Evolutionary conservation across 2,329 filamentous ascomycete genomes (phyloP).

Genomic region (Penicillium sp.): DNA sequence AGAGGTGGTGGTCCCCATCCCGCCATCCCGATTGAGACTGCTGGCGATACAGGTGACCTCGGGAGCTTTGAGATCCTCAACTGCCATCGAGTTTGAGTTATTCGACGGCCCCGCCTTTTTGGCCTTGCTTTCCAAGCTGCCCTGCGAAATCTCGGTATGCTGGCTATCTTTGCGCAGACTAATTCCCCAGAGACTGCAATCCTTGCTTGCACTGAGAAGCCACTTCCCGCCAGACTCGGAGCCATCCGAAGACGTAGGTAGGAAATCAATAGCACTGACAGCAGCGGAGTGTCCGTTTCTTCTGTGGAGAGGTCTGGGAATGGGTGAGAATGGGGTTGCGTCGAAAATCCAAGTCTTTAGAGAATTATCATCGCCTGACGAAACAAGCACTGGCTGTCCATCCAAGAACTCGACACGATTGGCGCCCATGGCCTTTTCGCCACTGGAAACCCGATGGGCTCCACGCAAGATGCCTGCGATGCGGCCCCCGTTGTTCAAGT

Average conservation of each 20-base stretch:
- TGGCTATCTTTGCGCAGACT: constrained; percentile 93
- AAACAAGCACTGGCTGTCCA: constrained; percentile 86
- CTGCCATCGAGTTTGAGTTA: constrained; percentile 11
- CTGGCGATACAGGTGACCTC: constrained; percentile 90
- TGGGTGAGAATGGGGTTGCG: constrained; percentile 80
- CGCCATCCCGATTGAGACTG: constrained; percentile 89
- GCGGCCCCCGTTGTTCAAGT: constrained; percentile 83
- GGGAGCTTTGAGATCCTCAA: constrained; percentile 69
- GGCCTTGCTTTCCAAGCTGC: constrained; percentile 80
- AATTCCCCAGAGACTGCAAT: constrained; percentile 94
- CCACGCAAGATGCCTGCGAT: constrained; percentile 83
- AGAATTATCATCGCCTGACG: constrained; percentile 88
- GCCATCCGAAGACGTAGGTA: constrained; percentile 86
- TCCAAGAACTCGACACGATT: constrained; percentile 85
- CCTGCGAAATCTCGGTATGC: constrained; percentile 89
- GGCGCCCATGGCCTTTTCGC: constrained; percentile 67
- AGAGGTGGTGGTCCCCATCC: constrained; percentile 79
- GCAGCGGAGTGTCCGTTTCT: constrained; percentile 87
- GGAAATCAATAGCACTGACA: constrained; percentile 76
- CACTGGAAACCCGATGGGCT: constrained; percentile 67
- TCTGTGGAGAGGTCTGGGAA: constrained; percentile 80
- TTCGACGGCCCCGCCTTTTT: constrained; percentile 60
- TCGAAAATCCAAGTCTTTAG: constrained; percentile 97
- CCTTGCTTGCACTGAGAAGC: constrained; percentile 84
- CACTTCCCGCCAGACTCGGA: constrained; percentile 88